A percentile compares a stretch with the other conserved stretches of the same genome.
Evolutionary conservation across 139 green algal genomes (phyloP).

Genomic region (Haematococcus sp.): DNA sequence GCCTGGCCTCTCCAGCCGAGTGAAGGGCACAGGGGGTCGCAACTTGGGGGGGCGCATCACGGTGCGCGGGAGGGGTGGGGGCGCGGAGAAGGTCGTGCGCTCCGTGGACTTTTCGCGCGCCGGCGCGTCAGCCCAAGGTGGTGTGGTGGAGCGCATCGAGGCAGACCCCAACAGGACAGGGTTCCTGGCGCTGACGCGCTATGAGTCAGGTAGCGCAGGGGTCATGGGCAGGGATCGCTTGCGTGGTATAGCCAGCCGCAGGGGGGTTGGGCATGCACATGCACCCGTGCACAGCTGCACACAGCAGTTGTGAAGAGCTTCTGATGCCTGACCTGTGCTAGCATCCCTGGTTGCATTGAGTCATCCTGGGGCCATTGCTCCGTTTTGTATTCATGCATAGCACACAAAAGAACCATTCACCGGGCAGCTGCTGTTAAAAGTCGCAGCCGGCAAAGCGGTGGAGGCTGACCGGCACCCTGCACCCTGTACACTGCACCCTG

Average conservation of each 20-base stretch:
- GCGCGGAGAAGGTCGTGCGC: constrained; percentile 69
- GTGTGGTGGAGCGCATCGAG: constrained; percentile 84
- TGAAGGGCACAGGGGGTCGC: constrained; percentile 66
- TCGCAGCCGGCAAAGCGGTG: too few species aligned
- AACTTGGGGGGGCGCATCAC: constrained; percentile 74
- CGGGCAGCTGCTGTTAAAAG: too few species aligned
- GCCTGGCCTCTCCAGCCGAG: constrained; percentile 30
- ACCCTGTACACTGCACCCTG: too few species aligned
- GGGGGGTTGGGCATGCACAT: too few species aligned
- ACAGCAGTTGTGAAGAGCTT: constrained; percentile 4
- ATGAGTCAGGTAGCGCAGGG: constrained; percentile 24
- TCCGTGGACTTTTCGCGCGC: constrained; percentile 63
- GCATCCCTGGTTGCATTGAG: too few species aligned
- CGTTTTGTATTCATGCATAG: too few species aligned
- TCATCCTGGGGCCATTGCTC: too few species aligned
- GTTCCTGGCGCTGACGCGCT: constrained; percentile 82
- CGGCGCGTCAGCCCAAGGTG: background rate
- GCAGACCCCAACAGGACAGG: constrained; percentile 90
- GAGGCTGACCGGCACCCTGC: too few species aligned
- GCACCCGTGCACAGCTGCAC: background rate
- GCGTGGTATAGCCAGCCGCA: background rate
- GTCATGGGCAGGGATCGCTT: background rate
- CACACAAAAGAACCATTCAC: too few species aligned
- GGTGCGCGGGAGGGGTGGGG: constrained; percentile 70
- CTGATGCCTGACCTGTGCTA: too few species aligned